Base-by-base conservation (phyloP, 164 flowering plant genomes). In the Chimonanthus salicifolius region DNA sequence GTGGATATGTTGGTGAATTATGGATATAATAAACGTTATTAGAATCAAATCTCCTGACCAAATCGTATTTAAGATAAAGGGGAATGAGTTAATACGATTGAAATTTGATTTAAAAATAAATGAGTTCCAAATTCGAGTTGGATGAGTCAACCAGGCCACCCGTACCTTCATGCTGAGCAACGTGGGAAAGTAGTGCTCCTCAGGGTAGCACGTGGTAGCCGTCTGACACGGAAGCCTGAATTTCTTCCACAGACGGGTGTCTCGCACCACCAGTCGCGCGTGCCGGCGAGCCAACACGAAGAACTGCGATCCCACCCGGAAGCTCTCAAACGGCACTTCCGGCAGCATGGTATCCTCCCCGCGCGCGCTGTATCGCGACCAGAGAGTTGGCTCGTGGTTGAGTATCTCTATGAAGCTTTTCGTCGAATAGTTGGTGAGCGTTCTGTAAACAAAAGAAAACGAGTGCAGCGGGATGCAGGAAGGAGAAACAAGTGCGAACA, bases 101-200 rank as follows among this genome's bases (percentile, higher is more conserved):
- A 33, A 33, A 33, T 33, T 33, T 33, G 33, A 33, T 33, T 33
- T 33, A 33, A 33, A 33, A 33, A 33, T 33, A 33, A 33, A 33
- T 33, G 33, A 33, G 33, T 33, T 33, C 33, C 33, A 33, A 33
- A 33, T 33, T 33, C 33, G 33, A 33, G 33, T 33, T 33, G 33
- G 33, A 33, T 33, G 33, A 33, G 33, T 33, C 33, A 33, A 54
- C 16, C 60, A 15, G 33, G 16, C 60, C 60, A 4, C 60, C 58
- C 13, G 13, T 15, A 51, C 13, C 13, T 51, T 4, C 88, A 83
- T 84, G 77, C 72, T 80, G 50, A 94, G 58, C 70, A 94, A 80
- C 45, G 97, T 94, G 5, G 98, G 88, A 66, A 94, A 94, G 80
- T 90, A 94, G 75, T 90, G 85, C 84, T 94, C 94, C 75, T 94